Percentiles rank a stretch among this genome's conserved stretches.
phyloP scores from a whole-genome alignment of 2,329 filamentous ascomycete genomes.

The Diaporthe sp. region DNA sequence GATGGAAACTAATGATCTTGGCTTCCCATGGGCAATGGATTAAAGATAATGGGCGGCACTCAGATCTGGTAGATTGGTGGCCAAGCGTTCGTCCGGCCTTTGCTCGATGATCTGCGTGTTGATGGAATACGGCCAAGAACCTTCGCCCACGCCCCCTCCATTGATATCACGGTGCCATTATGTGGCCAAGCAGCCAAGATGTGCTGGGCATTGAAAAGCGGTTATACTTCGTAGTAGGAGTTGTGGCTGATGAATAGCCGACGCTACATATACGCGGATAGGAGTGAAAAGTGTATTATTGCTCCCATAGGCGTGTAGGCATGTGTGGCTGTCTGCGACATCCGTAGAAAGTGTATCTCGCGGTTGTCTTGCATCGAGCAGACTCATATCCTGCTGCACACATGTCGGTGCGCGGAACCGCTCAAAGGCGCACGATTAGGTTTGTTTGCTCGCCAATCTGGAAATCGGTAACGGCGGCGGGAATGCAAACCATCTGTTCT shows the following conservation, averaged over 20 bases:
- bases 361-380: neutral
- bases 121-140: neutral
- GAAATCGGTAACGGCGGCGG: conserved; percentile 2
- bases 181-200: conserved; percentile 1
- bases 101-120: conserved; percentile 4
- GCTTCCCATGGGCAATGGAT: neutral
- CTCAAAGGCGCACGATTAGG: conserved; percentile 1
- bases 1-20: conserved; percentile 18
- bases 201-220: neutral
- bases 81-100: conserved; percentile 6
- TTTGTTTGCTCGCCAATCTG: conserved; percentile 26
- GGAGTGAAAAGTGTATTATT: neutral
- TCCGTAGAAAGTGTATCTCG: neutral
- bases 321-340: neutral
- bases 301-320: neutral
- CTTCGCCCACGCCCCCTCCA: neutral
- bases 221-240: too few relatives aligned
- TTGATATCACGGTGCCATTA: conserved; percentile 4
- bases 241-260: neutral
- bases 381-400: neutral
- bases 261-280: neutral
- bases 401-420: neutral
- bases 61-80: neutral
- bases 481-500: conserved; percentile 5
- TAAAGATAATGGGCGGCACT: neutral